Conservation (phyloP, 208 protist genomes). For the Crithidia thermophila region DNA sequence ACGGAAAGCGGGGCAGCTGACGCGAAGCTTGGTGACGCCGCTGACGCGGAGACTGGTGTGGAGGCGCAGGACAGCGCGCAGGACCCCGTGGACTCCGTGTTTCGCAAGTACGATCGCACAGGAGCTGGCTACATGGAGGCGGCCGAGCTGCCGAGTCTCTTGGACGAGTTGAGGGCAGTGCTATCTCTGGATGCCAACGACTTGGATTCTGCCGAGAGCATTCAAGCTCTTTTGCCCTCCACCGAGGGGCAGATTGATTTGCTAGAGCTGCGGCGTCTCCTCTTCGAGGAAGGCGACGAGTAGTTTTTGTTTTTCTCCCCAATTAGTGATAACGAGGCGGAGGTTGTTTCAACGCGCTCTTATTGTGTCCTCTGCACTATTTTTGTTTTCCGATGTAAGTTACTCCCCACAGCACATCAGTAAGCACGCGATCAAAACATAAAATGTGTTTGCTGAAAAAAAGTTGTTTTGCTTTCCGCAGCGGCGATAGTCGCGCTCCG, state of each 20-base stretch:
- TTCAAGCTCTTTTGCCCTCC: constrained; percentile 40
- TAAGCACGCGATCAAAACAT: too few relatives aligned
- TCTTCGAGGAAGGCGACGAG: constrained; percentile 47
- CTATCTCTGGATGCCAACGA: constrained; percentile 60
- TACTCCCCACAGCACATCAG: too few relatives aligned
- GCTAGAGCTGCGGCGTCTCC: constrained; percentile 63
- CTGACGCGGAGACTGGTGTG: too few relatives aligned
- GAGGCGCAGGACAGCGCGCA: constrained; percentile 23
- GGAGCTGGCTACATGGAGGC: constrained; percentile 46
- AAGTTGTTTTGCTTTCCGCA: too few relatives aligned
- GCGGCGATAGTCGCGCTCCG: too few relatives aligned
- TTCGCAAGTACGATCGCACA: constrained; percentile 58
- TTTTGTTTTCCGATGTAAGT: background rate
- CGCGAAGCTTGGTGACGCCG: too few relatives aligned
- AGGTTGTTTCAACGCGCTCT: background rate
- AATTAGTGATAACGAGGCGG: too few relatives aligned
- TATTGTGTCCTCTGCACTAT: background rate
- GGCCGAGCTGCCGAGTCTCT: constrained; percentile 49
- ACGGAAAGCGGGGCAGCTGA: constrained; percentile 33
- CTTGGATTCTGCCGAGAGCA: constrained; percentile 47
- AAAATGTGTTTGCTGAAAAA: too few relatives aligned
- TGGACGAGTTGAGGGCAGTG: constrained; percentile 53
- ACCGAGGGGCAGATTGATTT: constrained; percentile 60
- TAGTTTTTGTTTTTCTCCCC: background rate
- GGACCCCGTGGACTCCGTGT: constrained; percentile 55